These are phyloP conservation scores for Monilinia vaccinii-corymbosi DNA, from an alignment of 2,329 filamentous ascomycete species.

Conservation along the genomic window DNA sequence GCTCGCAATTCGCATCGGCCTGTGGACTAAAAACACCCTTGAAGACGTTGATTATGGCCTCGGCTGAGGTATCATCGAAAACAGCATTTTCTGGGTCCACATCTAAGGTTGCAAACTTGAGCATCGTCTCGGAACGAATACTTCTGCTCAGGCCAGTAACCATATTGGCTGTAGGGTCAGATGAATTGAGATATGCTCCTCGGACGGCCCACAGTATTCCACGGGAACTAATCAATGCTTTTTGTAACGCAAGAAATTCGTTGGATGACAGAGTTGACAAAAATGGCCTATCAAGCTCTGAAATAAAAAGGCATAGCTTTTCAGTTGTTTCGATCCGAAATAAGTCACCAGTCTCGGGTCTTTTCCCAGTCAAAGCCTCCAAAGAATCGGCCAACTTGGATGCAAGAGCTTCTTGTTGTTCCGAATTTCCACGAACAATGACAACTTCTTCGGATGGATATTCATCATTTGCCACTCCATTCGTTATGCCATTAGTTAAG, in stretches of 20 bases:
- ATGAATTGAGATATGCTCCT: constrained; percentile 33
- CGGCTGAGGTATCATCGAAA: not conserved
- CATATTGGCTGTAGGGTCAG: constrained; percentile 23
- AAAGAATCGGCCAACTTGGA: not conserved
- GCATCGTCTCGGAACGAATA: constrained; percentile 7
- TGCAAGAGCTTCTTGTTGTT: not conserved
- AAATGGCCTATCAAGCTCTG: constrained; percentile 33
- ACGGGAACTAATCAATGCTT: constrained; percentile 31
- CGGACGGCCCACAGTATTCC: constrained; percentile 42
- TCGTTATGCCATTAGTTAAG: not conserved
- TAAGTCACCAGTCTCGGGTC: constrained; percentile 15
- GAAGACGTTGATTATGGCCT: not conserved
- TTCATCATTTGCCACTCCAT: not conserved
- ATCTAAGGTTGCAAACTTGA: constrained; percentile 9
- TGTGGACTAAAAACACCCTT: not conserved
- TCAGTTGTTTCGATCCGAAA: constrained; percentile 23
- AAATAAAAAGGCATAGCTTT: constrained; percentile 37
- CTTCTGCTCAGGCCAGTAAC: constrained; percentile 12
- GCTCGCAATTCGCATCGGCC: not conserved
- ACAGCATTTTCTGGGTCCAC: not conserved
- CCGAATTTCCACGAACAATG: not conserved
- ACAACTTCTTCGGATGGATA: not conserved
- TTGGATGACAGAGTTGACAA: constrained; percentile 35
- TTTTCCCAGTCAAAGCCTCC: not conserved
- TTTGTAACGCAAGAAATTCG: constrained; percentile 36